Evolutionary conservation across 768 basidiomycete species (phyloP).

Genomic region (Tulasnella sp.): DNA sequence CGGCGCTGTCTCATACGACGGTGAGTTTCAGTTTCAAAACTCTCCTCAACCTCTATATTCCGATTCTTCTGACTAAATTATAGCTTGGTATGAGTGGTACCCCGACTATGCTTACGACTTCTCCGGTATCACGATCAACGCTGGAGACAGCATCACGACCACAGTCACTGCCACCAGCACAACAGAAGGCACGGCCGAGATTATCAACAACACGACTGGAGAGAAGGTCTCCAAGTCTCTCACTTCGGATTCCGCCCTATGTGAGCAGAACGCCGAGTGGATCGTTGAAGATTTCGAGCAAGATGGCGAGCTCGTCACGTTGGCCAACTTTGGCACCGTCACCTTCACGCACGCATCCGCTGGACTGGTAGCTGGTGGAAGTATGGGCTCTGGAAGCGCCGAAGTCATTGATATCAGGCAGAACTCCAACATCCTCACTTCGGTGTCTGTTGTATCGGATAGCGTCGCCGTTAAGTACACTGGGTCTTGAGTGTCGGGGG

Average conservation of each 20-base stretch:
- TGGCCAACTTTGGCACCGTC: constrained; percentile 32
- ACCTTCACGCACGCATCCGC: constrained; percentile 29
- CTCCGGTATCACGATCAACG: constrained; percentile 24
- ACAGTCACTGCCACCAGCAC: constrained; percentile 25
- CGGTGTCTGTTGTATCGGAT: constrained; percentile 21
- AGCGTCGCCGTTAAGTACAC: constrained; percentile 25
- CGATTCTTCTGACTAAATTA: neutral
- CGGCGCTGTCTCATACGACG: constrained; percentile 24
- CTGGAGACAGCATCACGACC: constrained; percentile 26
- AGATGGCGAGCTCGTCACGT: constrained; percentile 24
- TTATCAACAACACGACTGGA: constrained; percentile 25
- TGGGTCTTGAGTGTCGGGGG: neutral
- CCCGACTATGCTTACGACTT: constrained; percentile 24
- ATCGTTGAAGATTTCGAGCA: neutral
- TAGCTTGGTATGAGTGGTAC: constrained; percentile 23
- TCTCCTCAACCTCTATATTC: constrained; percentile 14
- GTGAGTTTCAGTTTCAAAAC: constrained; percentile 16
- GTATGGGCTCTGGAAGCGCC: constrained; percentile 24
- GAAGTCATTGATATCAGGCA: constrained; percentile 31
- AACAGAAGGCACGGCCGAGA: constrained; percentile 23
- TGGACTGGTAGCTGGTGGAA: constrained; percentile 21
- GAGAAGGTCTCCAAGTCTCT: constrained; percentile 25
- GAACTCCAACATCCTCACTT: constrained; percentile 26
- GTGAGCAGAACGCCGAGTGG: constrained; percentile 30
- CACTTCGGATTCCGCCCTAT: constrained; percentile 25